A percentile compares a stretch with the other conserved stretches of the same genome.
phyloP scores from a whole-genome alignment of 2,329 filamentous ascomycete genomes.

The Ceratocystis diversiconidia region DNA sequence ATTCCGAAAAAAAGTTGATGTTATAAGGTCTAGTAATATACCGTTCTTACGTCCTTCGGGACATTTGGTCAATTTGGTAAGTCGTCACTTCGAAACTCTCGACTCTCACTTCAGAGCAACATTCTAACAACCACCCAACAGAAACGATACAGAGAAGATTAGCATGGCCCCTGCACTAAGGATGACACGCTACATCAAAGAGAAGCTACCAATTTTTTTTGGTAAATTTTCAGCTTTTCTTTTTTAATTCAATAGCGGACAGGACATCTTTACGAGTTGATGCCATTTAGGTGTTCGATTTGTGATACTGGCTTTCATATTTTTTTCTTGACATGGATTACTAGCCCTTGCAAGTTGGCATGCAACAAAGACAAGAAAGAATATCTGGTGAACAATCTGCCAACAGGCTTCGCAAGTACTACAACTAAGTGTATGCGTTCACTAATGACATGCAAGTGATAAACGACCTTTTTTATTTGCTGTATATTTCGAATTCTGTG shows the following conservation, averaged over 20 bases:
- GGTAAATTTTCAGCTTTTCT: slow-evolving; percentile 1
- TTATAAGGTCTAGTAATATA: slow-evolving; percentile 9
- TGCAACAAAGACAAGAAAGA: no score
- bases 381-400: no score
- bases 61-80: slow-evolving; percentile 20
- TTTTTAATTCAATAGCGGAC: neutral
- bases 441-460: no score
- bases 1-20: neutral
- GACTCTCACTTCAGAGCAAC: accelerated
- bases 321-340: neutral
- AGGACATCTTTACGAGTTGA: neutral
- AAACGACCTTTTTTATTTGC: neutral
- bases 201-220: slow-evolving; percentile 40
- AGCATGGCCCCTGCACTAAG: slow-evolving; percentile 82
- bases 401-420: no score
- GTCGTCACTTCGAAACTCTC: neutral
- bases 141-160: slow-evolving; percentile 51
- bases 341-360: no score
- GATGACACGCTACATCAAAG: slow-evolving; percentile 84
- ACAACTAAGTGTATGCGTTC: no score
- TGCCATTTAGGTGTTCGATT: slow-evolving; percentile 9
- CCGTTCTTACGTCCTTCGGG: slow-evolving; percentile 15
- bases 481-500: slow-evolving; percentile 1
- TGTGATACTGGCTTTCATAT: no score
- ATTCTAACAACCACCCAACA: slow-evolving; percentile 10